Evolutionary conservation across 2,329 filamentous ascomycete species (phyloP), one percentile per base, ranked within the genome.

Genomic region (Alternaria triticimaculans): DNA sequence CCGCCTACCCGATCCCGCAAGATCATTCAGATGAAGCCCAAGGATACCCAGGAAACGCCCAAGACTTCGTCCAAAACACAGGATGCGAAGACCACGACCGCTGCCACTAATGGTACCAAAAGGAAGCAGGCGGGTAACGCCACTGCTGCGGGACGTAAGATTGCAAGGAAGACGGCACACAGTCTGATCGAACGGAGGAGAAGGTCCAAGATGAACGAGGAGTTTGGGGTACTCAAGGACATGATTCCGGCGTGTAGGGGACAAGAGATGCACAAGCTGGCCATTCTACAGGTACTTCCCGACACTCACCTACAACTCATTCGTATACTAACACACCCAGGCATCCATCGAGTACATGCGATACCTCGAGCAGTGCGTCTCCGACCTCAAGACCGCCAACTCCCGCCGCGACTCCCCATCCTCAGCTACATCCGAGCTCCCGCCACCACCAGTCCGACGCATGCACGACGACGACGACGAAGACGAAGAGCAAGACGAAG

Each of bases 191-290:
- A 99, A 82, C 86, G 96, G 49, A 85, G 95, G 62, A 85, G 96
- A 72, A 86, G 96, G 66, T 97, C 93, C 12, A 99, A 98, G 84
- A 99, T 98, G 95, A 98, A 99, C 72, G 95, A 98, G 79, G 96
- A 98, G 82, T 98, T 98, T 82, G 92, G 89, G 2, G 91, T 96
- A 15, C 83, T 98, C 69, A 98, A 98, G 82, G 88, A 91, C 73
- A 94, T 99, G 92, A 96, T 98, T 61, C 96, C 96, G 1, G 95
- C 96, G 3, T 98, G 96, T 80, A 89, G 88, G n/a, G 94, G 94
- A 7, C 88, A 90, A 70, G 95, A 98, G 76, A 98, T 98, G 96
- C 96, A 98, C 81, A 99, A 99, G 82, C 84, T 98, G 61, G 94
- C 94, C 15, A 97, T 98, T 71, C 82, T 98, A 55, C 94, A 97